phyloP scores from a whole-genome alignment of 1,139 yeast species.

The Diutina rugosa region DNA sequence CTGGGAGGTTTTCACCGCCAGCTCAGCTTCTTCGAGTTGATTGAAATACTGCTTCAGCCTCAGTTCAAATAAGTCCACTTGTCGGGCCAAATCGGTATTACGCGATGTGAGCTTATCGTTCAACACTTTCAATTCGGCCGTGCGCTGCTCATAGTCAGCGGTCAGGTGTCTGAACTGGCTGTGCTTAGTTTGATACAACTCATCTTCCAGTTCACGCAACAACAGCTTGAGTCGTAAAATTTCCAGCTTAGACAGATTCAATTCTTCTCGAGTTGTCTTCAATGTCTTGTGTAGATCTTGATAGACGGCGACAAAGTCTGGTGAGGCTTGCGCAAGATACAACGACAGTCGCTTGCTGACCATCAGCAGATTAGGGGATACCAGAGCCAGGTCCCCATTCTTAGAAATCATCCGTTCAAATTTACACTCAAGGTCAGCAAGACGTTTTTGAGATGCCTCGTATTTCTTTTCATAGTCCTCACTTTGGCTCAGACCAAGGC shows the following conservation, averaged over 20 bases:
- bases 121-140: slow-evolving; percentile 33
- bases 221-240: slow-evolving; percentile 39
- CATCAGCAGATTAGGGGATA: slow-evolving; percentile 7
- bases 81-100: slow-evolving; percentile 29
- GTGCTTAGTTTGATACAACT: slow-evolving; percentile 26
- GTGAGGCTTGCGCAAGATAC: slow-evolving; percentile 20
- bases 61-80: slow-evolving; percentile 36
- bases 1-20: slow-evolving; percentile 49
- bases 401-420: not conserved
- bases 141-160: slow-evolving; percentile 26
- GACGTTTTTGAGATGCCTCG: slow-evolving; percentile 4
- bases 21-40: slow-evolving; percentile 71
- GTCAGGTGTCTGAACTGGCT: slow-evolving; percentile 22
- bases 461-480: slow-evolving; percentile 26
- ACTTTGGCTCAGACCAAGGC: slow-evolving; percentile 13
- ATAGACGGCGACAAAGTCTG: slow-evolving; percentile 38
- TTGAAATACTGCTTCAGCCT: slow-evolving; percentile 67
- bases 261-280: slow-evolving; percentile 35
- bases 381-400: not conserved
- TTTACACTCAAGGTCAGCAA: not conserved
- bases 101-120: slow-evolving; percentile 40
- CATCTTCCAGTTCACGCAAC: slow-evolving; percentile 34
- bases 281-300: slow-evolving; percentile 44
- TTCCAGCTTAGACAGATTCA: slow-evolving; percentile 36
- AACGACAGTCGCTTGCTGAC: slow-evolving; percentile 22